Evolutionary conservation across 805 yeast species (phyloP).

Genomic region (Zygotorulaspora danielsina): DNA sequence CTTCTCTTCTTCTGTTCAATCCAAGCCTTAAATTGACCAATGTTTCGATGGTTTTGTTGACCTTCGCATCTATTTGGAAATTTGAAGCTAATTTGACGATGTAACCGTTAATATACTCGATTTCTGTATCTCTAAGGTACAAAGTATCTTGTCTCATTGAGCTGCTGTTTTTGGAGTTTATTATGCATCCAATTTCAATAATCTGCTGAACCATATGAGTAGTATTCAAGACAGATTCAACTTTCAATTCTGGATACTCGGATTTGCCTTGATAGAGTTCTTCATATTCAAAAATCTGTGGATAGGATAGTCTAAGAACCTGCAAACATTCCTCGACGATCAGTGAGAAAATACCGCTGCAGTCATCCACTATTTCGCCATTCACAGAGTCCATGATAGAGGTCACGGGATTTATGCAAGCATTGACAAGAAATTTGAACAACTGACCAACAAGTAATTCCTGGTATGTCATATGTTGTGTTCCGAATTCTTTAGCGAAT

Average conservation of each 20-base stretch:
- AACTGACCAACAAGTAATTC: slow-evolving; percentile 57
- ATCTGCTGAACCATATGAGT: slow-evolving; percentile 36
- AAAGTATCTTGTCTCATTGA: slow-evolving; percentile 54
- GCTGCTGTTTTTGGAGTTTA: slow-evolving; percentile 52
- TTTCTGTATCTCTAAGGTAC: slow-evolving; percentile 59
- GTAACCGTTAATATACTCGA: slow-evolving; percentile 81
- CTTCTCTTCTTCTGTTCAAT: slow-evolving; percentile 26
- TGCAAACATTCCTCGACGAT: slow-evolving; percentile 37
- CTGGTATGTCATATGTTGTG: slow-evolving; percentile 39
- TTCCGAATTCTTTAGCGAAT: slow-evolving; percentile 29
- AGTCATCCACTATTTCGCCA: slow-evolving; percentile 61
- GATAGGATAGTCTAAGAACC: slow-evolving; percentile 29
- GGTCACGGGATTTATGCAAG: slow-evolving; percentile 80
- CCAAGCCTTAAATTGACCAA: slow-evolving; percentile 36
- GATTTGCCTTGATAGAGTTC: slow-evolving; percentile 15
- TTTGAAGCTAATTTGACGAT: slow-evolving; percentile 52
- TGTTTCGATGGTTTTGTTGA: slow-evolving; percentile 34
- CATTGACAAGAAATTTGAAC: slow-evolving; percentile 73
- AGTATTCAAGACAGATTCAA: slow-evolving; percentile 30
- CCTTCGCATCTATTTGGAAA: slow-evolving; percentile 35
- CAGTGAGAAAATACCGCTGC: slow-evolving; percentile 35
- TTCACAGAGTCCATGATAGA: slow-evolving; percentile 73
- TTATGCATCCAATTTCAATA: slow-evolving; percentile 40
- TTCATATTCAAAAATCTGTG: slow-evolving; percentile 31
- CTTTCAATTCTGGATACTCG: slow-evolving; percentile 30